Base-by-base conservation (phyloP, 495 filamentous ascomycete species). In the Aspergillus diversus region DNA sequence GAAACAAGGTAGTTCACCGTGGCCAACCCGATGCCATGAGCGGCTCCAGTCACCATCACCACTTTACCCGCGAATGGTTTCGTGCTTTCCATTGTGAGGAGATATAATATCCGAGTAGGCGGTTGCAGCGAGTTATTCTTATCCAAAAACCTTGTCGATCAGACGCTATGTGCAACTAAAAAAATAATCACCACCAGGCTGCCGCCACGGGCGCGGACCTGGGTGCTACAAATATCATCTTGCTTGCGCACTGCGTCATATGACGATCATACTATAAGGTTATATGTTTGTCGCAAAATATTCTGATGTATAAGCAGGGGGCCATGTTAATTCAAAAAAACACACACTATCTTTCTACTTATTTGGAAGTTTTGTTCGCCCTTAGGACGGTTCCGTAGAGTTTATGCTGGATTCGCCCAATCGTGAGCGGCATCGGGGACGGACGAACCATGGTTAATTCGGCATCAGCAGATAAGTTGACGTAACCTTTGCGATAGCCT, bases 21-120 rank as follows among this genome's bases (percentile, higher is more conserved):
- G n/a, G 39, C 16, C 35, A 16, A 37, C 2, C 55, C 55, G 55
- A 57, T 57, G 0, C 55, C 55, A 32, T 9, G 13, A 13, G 39
- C 55, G 27, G 37, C 55, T 15, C 55, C 55, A 2, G 55, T 57
- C 8, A 57, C n/a, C 8, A 39, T 42, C 5, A 48, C 32, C 13
- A 57, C 55, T 48, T 57, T 57, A 11, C 55, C 55, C 16, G 35
- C n/a, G 21, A 55, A 37, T 43, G 39, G 39, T 1, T 43, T n/a
- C n/a, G 39, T 43, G 39, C 39, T 8, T 43, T 11, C 39, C 39
- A 43, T 43, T 43, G 39, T 43, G 3, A 43, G 39, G 39, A 3
- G 4, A 43, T 43, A 4, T 9, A 43, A 43, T 43, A 43, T 11
- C 9, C 9, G 39, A 12, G n/a, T 43, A 8, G 7, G 7, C n/a